Evolutionary conservation across 768 basidiomycete genomes (phyloP).

Genomic region (Pleurotus giganteus): DNA sequence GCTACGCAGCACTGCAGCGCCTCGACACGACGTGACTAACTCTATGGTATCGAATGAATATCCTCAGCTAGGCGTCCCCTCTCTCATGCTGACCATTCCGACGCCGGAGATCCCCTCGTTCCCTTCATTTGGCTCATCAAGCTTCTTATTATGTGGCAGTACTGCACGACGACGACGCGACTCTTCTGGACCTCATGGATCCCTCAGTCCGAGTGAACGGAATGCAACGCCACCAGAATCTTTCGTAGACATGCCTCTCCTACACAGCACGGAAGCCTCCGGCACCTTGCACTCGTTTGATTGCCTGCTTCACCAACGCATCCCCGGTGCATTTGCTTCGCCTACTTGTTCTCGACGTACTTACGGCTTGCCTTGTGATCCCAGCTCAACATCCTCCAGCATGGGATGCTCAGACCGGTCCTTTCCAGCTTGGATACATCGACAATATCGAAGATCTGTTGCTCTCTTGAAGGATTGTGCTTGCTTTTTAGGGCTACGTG

Average conservation of each 20-base stretch:
- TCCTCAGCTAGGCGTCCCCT: neutral
- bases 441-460: no score
- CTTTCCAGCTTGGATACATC: no score
- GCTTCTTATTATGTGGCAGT: neutral
- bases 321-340: no score
- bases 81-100: slow-evolving; percentile 2
- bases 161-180: neutral
- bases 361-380: no score
- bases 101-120: slow-evolving; percentile 4
- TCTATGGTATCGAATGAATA: neutral
- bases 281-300: no score
- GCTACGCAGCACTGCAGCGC: no score
- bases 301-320: neutral
- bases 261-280: neutral
- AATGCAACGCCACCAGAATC: neutral
- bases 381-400: no score
- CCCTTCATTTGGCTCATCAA: neutral
- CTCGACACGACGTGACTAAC: neutral
- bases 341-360: no score
- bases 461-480: no score
- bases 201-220: neutral
- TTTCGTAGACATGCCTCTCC: neutral
- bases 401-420: no score
- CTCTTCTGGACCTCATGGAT: neutral
- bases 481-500: no score